phyloP scores from a whole-genome alignment of 768 basidiomycete species.

The Amanita subjunquillea region DNA sequence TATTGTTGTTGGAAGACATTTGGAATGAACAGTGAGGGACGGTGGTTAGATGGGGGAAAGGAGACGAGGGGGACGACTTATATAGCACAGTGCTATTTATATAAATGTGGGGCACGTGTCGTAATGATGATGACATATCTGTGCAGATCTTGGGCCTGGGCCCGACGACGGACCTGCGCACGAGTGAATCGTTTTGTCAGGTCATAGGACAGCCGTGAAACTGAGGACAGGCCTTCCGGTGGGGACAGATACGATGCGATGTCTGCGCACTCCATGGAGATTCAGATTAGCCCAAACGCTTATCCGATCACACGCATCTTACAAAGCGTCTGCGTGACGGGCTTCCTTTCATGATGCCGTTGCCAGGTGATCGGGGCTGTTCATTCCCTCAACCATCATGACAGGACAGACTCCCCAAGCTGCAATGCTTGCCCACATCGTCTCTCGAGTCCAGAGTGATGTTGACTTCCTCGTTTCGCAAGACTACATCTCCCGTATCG shows the following conservation, averaged over 20 bases:
- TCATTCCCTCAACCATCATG: constrained; percentile 11
- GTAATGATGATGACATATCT: constrained; percentile 1
- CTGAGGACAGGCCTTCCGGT: neutral
- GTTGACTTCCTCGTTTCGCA: constrained; percentile 48
- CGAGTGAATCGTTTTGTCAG: too few relatives aligned
- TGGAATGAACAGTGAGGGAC: constrained; percentile 5
- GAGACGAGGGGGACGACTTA: neutral
- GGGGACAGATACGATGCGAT: too few relatives aligned
- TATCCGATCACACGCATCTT: neutral
- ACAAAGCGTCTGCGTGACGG: neutral
- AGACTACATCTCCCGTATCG: constrained; percentile 37
- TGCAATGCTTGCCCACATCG: constrained; percentile 46
- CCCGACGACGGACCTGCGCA: too few relatives aligned
- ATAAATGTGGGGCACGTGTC: constrained; percentile 4
- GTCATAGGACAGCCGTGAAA: neutral
- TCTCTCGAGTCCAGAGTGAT: constrained; percentile 46
- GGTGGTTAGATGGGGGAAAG: neutral
- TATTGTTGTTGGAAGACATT: constrained; percentile 23
- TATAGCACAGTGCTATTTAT: neutral
- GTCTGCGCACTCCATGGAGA: neutral
- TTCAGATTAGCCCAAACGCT: neutral
- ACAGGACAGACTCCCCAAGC: constrained; percentile 23
- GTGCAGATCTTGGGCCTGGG: neutral
- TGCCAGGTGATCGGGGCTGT: neutral
- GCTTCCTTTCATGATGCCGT: neutral